phyloP scores from a whole-genome alignment of 1,284 basidiomycete species.

The Porogramme epimiltina region DNA sequence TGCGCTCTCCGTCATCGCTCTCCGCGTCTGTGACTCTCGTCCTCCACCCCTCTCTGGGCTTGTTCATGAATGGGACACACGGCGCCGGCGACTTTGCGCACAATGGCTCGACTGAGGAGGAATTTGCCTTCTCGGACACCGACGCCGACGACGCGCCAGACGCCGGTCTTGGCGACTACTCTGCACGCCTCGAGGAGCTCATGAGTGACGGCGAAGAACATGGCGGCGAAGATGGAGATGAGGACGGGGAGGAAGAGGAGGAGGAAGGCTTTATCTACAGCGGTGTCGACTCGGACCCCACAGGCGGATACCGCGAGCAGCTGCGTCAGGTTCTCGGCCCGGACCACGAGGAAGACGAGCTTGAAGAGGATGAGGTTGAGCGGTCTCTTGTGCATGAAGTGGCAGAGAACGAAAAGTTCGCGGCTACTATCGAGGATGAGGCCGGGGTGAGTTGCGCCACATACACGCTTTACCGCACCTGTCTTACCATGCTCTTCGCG shows the following conservation, averaged over 20 bases:
- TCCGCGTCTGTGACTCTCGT: neutral
- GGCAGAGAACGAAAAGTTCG: constrained; percentile 37
- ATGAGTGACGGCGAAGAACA: constrained; percentile 45
- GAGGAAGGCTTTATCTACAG: constrained; percentile 73
- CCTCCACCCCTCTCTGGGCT: constrained; percentile 11
- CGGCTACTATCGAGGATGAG: constrained; percentile 31
- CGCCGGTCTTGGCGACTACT: constrained; percentile 57
- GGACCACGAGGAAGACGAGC: constrained; percentile 57
- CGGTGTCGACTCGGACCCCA: constrained; percentile 60
- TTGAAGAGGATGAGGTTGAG: constrained; percentile 44
- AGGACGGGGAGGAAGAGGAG: constrained; percentile 38
- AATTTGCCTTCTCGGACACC: constrained; percentile 35
- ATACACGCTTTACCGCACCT: constrained; percentile 13
- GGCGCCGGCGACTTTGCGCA: constrained; percentile 13
- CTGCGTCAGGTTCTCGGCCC: constrained; percentile 73
- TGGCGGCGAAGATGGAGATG: neutral
- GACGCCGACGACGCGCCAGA: constrained; percentile 35
- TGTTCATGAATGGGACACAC: constrained; percentile 33
- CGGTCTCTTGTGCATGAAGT: constrained; percentile 43
- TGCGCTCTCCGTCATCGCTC: constrained; percentile 5
- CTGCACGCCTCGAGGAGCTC: constrained; percentile 73
- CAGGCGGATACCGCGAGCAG: constrained; percentile 60
- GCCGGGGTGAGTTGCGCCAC: constrained; percentile 41
- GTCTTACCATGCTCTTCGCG: constrained; percentile 7
- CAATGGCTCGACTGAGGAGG: constrained; percentile 6